These are phyloP conservation scores for Pholiota microspora DNA, from an alignment of 768 basidiomycete genomes.

Conservation along the genomic window DNA sequence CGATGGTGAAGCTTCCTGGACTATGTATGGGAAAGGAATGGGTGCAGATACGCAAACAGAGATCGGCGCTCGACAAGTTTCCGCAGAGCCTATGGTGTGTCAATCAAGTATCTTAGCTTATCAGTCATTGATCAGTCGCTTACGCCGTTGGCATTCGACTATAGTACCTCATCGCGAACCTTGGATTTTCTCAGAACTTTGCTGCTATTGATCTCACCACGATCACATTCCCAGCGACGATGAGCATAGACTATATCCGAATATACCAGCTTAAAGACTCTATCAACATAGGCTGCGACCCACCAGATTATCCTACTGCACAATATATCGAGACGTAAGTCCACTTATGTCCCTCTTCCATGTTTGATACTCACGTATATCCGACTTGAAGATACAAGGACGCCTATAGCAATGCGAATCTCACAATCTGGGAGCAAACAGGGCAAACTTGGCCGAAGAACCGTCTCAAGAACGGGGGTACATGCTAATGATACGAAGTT, in stretches of 20 bases:
- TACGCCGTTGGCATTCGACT: no score
- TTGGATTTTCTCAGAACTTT: conserved; percentile 79
- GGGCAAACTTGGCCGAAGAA: conserved; percentile 65
- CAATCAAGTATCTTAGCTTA: no score
- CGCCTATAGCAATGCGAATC: conserved; percentile 73
- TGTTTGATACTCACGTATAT: neutral
- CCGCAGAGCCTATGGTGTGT: conserved; percentile 71
- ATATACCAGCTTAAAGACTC: conserved; percentile 74
- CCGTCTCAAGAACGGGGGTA: conserved; percentile 9
- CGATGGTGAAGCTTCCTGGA: conserved; percentile 63
- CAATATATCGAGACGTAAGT: conserved; percentile 63
- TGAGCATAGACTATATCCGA: conserved; percentile 81
- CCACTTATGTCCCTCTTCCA: neutral
- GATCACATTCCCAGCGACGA: conserved; percentile 61
- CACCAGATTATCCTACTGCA: conserved; percentile 65
- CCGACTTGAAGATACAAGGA: conserved; percentile 35
- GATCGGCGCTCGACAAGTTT: conserved; percentile 55
- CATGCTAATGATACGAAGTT: no score
- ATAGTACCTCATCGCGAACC: conserved; percentile 51
- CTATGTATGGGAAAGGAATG: conserved; percentile 54
- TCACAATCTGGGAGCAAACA: conserved; percentile 63
- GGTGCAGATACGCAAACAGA: conserved; percentile 49
- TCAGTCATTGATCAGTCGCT: no score
- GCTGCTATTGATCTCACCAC: conserved; percentile 56
- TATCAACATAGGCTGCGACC: conserved; percentile 79